These are phyloP conservation scores for Metschnikowia cubensis DNA, from an alignment of 805 yeast genomes.

Conservation along the genomic window DNA sequence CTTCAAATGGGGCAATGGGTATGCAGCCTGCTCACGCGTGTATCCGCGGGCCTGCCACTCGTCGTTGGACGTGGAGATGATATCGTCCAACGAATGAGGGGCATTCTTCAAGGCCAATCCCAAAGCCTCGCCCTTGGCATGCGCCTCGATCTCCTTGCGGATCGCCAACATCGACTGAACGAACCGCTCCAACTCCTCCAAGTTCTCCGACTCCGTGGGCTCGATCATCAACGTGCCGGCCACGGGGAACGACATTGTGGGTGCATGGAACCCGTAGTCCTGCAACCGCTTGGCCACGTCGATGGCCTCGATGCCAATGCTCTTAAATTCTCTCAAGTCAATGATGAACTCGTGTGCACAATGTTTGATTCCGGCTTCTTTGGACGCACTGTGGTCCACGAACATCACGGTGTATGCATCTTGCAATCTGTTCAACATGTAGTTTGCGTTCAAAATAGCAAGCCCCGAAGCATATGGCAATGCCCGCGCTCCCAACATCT, in stretches of 20 bases:
- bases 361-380: constrained; percentile 53
- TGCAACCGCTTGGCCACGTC: constrained; percentile 96
- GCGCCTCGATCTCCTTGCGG: constrained; percentile 73
- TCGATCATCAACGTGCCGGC: constrained; percentile 97
- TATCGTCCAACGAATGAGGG: constrained; percentile 85
- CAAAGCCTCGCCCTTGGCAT: constrained; percentile 59
- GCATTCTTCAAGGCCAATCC: constrained; percentile 80
- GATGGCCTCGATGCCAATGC: constrained; percentile 82
- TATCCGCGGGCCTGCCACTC: constrained; percentile 88
- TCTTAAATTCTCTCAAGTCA: constrained; percentile 82
- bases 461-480: constrained; percentile 82
- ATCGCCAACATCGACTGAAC: constrained; percentile 83
- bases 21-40: constrained; percentile 90
- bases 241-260: constrained; percentile 98
- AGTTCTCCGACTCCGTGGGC: constrained; percentile 93
- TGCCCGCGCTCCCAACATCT: constrained; percentile 84
- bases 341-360: constrained; percentile 97
- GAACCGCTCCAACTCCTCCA: constrained; percentile 85
- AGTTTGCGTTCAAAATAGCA: constrained; percentile 94
- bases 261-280: constrained; percentile 98
- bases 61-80: constrained; percentile 50
- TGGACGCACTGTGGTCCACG: constrained; percentile 44
- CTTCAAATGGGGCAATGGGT: constrained; percentile 74
- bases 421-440: constrained; percentile 79
- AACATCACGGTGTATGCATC: constrained; percentile 74